A percentile compares a stretch with the other conserved stretches of the same genome.
These are phyloP conservation scores for Barnettozyma sp. DNA, from an alignment of 805 yeast genomes.

Conservation along the genomic window DNA sequence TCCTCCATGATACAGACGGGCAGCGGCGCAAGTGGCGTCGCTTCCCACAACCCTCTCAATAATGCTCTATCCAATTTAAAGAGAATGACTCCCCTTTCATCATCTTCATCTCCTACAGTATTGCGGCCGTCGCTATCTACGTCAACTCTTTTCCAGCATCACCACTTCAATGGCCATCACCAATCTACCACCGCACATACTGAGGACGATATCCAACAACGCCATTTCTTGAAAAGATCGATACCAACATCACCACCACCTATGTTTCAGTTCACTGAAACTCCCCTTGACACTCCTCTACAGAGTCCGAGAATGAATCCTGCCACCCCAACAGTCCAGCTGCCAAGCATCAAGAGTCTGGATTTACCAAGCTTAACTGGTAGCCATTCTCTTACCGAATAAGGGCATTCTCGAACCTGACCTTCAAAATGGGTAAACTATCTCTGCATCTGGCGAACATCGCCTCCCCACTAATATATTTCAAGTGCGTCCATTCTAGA, in stretches of 20 bases:
- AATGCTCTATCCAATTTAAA: conserved; percentile 22
- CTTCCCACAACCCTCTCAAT: conserved; percentile 15
- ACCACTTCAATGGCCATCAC: conserved; percentile 24
- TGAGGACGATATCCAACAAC: no score
- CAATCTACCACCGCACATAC: conserved; percentile 4
- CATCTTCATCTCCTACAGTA: conserved; percentile 10
- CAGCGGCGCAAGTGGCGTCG: no score
- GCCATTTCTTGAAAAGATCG: conserved; percentile 34
- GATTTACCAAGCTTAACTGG: conserved; percentile 21
- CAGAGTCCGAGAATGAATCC: conserved; percentile 39
- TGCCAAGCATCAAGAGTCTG: conserved; percentile 24
- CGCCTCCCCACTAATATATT: no score
- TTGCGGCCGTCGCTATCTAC: conserved; percentile 23
- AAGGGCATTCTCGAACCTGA: not conserved
- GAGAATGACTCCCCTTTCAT: conserved; percentile 36
- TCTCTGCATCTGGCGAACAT: no score
- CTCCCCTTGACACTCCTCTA: conserved; percentile 43
- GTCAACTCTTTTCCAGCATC: conserved; percentile 12
- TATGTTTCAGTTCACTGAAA: conserved; percentile 32
- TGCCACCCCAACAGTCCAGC: conserved; percentile 9
- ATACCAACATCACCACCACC: conserved; percentile 46
- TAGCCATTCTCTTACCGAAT: not conserved
- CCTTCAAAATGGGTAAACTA: not conserved
- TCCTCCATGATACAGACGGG: conserved; percentile 18
- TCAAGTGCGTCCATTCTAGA: no score